Evolutionary conservation across 352 stramenopile genomes (phyloP).

Genomic region (Pilasporangium apinafurcum): DNA sequence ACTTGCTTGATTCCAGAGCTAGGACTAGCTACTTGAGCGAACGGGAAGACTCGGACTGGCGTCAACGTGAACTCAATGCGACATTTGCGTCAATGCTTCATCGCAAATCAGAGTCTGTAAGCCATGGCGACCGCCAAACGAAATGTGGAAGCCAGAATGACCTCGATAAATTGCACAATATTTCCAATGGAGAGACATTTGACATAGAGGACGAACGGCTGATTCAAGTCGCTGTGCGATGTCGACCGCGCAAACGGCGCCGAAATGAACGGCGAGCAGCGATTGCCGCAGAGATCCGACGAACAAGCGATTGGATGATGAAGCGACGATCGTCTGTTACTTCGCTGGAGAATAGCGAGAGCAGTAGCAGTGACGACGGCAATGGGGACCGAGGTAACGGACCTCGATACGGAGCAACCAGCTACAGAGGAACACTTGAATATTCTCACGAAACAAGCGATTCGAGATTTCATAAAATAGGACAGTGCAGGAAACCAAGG

Average conservation of each 20-base stretch:
- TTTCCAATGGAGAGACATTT: background rate
- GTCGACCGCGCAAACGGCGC: slow-evolving; percentile 25
- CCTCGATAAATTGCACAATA: too few relatives aligned
- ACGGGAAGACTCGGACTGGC: too few relatives aligned
- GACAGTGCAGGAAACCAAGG: background rate
- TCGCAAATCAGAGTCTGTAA: too few relatives aligned
- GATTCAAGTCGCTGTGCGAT: slow-evolving; percentile 57
- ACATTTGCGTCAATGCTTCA: background rate
- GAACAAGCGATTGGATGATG: background rate
- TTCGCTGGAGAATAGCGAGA: slow-evolving; percentile 2
- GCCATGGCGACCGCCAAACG: too few relatives aligned
- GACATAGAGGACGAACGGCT: slow-evolving; percentile 6
- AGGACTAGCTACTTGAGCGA: too few relatives aligned
- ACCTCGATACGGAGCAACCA: background rate
- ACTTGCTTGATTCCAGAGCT: too few relatives aligned
- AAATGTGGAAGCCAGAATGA: too few relatives aligned
- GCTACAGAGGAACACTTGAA: slow-evolving; percentile 12
- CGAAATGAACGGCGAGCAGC: background rate
- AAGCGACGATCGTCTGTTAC: too few relatives aligned
- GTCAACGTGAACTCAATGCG: too few relatives aligned
- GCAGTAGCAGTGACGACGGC: slow-evolving; percentile 3
- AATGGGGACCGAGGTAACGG: slow-evolving; percentile 5
- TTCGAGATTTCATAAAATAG: background rate
- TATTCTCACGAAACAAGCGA: slow-evolving; percentile 1
- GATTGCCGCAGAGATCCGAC: background rate